Conservation (phyloP, 768 basidiomycete species). For the Boletus subparvulus region DNA sequence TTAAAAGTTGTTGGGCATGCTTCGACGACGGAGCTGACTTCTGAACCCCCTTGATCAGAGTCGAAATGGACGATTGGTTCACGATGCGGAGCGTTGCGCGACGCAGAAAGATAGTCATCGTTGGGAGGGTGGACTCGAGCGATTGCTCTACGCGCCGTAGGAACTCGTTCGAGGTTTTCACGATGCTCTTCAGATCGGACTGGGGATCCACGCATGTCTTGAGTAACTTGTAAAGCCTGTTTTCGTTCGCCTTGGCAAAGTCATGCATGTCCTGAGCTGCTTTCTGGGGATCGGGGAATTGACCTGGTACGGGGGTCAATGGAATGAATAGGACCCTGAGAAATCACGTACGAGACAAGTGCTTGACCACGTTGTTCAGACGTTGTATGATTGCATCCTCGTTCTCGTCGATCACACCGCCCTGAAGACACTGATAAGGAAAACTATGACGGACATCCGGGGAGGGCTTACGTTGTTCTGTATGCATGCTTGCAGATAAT, state of each 20-base stretch:
- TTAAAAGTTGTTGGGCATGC: conserved; percentile 53
- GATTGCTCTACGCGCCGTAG: conserved; percentile 72
- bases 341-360: conserved; percentile 57
- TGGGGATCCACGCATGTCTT: conserved; percentile 82
- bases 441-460: not conserved
- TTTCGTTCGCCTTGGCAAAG: conserved; percentile 88
- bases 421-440: conserved; percentile 45
- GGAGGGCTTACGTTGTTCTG: conserved; percentile 73
- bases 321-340: not conserved
- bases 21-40: conserved; percentile 43
- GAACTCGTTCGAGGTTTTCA: conserved; percentile 84
- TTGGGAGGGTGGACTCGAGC: conserved; percentile 55
- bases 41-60: conserved; percentile 68
- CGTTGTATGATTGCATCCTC: conserved; percentile 60
- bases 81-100: conserved; percentile 69
- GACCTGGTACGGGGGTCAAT: conserved; percentile 33
- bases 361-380: conserved; percentile 54
- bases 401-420: conserved; percentile 85
- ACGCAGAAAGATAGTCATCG: conserved; percentile 70
- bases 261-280: conserved; percentile 72
- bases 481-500: conserved; percentile 71
- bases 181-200: conserved; percentile 74
- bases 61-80: conserved; percentile 84
- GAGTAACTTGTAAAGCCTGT: conserved; percentile 79
- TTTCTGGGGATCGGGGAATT: conserved; percentile 69